A percentile compares a stretch with the other conserved stretches of the same genome.
Evolutionary conservation across 1,284 basidiomycete species (phyloP).

Genomic region (Pholiota adiposa): DNA sequence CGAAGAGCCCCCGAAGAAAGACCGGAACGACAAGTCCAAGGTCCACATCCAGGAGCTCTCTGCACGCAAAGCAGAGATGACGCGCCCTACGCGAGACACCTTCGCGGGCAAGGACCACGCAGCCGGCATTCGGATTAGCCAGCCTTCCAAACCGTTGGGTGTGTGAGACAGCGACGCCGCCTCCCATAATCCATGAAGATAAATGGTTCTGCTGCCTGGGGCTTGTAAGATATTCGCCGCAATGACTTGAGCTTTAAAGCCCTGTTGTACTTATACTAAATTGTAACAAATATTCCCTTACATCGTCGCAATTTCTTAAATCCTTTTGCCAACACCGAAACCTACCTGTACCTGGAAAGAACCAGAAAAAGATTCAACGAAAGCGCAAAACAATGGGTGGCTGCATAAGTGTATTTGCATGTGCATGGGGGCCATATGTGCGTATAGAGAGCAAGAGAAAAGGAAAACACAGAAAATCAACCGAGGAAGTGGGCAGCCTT

Average conservation of each 20-base stretch:
- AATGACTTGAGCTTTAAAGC: background rate
- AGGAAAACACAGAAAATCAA: constrained; percentile 23
- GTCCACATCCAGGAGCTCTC: constrained; percentile 44
- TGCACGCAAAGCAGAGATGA: constrained; percentile 55
- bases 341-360: background rate
- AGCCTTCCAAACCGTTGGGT: constrained; percentile 53
- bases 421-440: constrained; percentile 27
- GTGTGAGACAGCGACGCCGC: constrained; percentile 39
- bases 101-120: constrained; percentile 42
- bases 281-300: background rate
- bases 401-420: constrained; percentile 31
- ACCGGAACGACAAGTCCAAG: constrained; percentile 58
- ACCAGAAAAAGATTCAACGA: too few relatives aligned
- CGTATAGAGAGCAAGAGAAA: constrained; percentile 23
- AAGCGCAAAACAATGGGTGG: constrained; percentile 7
- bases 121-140: constrained; percentile 56
- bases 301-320: background rate
- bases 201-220: background rate
- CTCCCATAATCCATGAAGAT: background rate
- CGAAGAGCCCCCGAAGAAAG: constrained; percentile 57
- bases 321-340: background rate
- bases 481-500: constrained; percentile 47
- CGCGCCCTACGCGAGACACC: constrained; percentile 54
- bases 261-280: background rate
- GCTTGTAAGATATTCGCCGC: background rate